Conservation (phyloP, 2,329 filamentous ascomycete species). For the Stenocarpella maydis region DNA sequence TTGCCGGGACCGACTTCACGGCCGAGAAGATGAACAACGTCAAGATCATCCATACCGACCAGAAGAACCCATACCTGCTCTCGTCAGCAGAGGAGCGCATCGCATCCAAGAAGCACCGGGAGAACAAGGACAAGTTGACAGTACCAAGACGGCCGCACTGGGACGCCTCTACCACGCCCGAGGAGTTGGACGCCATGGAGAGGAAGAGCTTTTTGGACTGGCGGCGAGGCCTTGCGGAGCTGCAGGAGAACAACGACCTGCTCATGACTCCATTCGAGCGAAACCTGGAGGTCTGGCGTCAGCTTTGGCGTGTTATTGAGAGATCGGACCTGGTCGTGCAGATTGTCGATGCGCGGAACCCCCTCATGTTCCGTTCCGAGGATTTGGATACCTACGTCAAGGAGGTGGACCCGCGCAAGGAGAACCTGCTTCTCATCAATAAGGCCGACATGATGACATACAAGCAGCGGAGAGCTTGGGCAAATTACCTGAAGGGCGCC, state of each 20-base stretch:
- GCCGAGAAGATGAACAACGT: constrained; percentile 99
- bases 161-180: constrained; percentile 84
- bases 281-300: constrained; percentile 97
- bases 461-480: constrained; percentile 84
- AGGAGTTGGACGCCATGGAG: constrained; percentile 82
- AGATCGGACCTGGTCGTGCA: constrained; percentile 94
- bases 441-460: constrained; percentile 99
- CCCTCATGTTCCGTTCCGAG: constrained; percentile 90
- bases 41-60: constrained; percentile 97
- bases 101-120: constrained; percentile 80
- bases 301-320: constrained; percentile 98
- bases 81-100: constrained; percentile 84
- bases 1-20: constrained; percentile 98
- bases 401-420: constrained; percentile 85
- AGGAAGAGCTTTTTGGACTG: constrained; percentile 84
- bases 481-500: constrained; percentile 80
- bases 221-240: constrained; percentile 87
- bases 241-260: constrained; percentile 93
- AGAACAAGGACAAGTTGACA: constrained; percentile 80
- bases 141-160: constrained; percentile 90
- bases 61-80: constrained; percentile 93
- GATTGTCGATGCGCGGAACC: constrained; percentile 97
- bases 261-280: constrained; percentile 98
- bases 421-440: constrained; percentile 93
- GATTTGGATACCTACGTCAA: constrained; percentile 95